These are phyloP conservation scores for Rusavskia elegans DNA, from an alignment of 495 filamentous ascomycete genomes.

Conservation along the genomic window DNA sequence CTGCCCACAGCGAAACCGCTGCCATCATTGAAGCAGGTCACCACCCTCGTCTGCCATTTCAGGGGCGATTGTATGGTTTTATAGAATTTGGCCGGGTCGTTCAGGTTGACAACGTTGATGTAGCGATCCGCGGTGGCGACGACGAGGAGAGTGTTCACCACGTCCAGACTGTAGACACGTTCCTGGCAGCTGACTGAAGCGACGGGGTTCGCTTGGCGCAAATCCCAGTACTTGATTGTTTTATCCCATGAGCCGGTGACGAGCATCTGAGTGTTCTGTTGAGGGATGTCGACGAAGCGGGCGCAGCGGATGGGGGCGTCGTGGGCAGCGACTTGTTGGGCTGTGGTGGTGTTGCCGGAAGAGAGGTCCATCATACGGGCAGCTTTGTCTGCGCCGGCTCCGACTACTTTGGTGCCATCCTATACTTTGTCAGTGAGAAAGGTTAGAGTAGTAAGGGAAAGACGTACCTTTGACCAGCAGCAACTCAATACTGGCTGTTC, in stretches of 20 bases:
- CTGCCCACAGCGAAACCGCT: slow-evolving; percentile 73
- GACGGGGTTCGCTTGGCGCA: slow-evolving; percentile 48
- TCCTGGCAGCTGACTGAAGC: slow-evolving; percentile 55
- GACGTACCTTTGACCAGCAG: slow-evolving; percentile 68
- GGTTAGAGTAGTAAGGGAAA: not conserved
- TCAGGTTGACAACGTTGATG: slow-evolving; percentile 72
- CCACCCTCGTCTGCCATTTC: slow-evolving; percentile 74
- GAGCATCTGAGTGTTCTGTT: slow-evolving; percentile 43
- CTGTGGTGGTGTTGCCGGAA: slow-evolving; percentile 28
- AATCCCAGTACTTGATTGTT: slow-evolving; percentile 90
- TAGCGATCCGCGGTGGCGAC: slow-evolving; percentile 76
- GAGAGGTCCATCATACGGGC: slow-evolving; percentile 63
- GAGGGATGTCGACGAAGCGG: slow-evolving; percentile 52
- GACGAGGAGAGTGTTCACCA: slow-evolving; percentile 60
- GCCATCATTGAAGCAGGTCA: slow-evolving; percentile 73
- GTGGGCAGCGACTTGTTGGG: slow-evolving; percentile 56
- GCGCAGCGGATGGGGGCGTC: slow-evolving; percentile 65
- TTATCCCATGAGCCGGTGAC: slow-evolving; percentile 94
- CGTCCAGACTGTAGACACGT: slow-evolving; percentile 77
- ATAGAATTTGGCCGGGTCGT: slow-evolving; percentile 61
- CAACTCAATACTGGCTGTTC: slow-evolving; percentile 63
- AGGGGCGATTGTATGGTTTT: slow-evolving; percentile 73
- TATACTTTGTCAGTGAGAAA: slow-evolving; percentile 14
- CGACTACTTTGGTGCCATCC: slow-evolving; percentile 63
- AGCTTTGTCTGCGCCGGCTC: slow-evolving; percentile 72